A percentile compares a stretch with the other conserved stretches of the same genome.
Conservation (phyloP, 2,329 filamentous ascomycete species). For the Talaromyces funiculosus region DNA sequence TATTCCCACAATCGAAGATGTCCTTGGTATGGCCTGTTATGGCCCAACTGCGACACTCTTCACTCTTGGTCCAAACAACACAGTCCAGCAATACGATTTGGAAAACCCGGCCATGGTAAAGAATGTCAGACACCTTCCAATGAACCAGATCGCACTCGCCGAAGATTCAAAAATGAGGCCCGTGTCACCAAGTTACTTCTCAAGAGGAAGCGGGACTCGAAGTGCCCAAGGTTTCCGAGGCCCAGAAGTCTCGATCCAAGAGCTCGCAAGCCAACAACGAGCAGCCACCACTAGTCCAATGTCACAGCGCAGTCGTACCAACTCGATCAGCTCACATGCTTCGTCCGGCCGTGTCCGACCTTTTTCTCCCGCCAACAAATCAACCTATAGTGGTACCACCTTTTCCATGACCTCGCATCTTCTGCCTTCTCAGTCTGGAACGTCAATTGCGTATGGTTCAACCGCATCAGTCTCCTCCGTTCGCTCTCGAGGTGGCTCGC, state of each 20-base stretch:
- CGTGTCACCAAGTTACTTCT: constrained; percentile 20
- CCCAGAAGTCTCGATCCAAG: constrained; percentile 58
- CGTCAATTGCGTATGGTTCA: constrained; percentile 40
- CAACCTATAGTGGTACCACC: constrained; percentile 40
- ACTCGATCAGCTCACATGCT: constrained; percentile 56
- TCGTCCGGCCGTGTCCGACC: constrained; percentile 42
- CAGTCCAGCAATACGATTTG: constrained; percentile 90
- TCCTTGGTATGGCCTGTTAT: constrained; percentile 79
- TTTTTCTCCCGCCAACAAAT: constrained; percentile 38
- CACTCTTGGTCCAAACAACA: constrained; percentile 79
- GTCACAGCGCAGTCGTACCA: constrained; percentile 52
- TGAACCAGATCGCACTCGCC: constrained; percentile 71
- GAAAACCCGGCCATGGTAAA: constrained; percentile 79
- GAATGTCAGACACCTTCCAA: constrained; percentile 79
- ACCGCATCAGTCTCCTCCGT: constrained; percentile 45
- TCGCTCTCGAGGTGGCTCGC: constrained; percentile 52
- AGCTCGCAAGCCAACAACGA: constrained; percentile 55
- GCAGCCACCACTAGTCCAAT: constrained; percentile 66
- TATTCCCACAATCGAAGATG: constrained; percentile 76
- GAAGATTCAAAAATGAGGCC: constrained; percentile 50
- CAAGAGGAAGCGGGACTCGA: constrained; percentile 25
- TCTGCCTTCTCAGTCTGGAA: constrained; percentile 31
- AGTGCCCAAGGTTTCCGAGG: constrained; percentile 16
- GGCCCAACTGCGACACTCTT: constrained; percentile 89
- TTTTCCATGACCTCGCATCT: constrained; percentile 39